Conservation (phyloP, 129 eudicot species). For the Centrapalus pauciflorus region DNA sequence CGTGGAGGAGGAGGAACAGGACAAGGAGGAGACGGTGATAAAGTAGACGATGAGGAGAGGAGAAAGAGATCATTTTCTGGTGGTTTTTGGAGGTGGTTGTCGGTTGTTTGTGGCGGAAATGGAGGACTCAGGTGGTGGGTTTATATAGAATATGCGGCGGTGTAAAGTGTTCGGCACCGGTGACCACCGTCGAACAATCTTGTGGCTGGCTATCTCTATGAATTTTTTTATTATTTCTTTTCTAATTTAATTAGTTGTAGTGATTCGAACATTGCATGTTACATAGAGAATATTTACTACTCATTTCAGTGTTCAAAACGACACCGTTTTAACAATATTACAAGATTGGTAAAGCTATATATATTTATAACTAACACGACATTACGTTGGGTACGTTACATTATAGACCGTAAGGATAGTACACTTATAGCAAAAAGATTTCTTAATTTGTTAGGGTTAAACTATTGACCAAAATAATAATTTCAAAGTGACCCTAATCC, state of each 20-base stretch:
- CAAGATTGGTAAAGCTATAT: too few relatives aligned
- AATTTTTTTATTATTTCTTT: neutral
- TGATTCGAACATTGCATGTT: constrained; percentile 9
- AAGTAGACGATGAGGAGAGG: neutral
- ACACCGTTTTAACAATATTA: too few relatives aligned
- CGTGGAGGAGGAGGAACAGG: constrained; percentile 14
- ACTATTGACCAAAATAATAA: too few relatives aligned
- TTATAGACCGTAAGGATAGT: too few relatives aligned
- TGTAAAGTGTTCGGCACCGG: constrained; percentile 19
- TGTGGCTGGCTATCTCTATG: neutral
- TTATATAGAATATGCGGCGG: constrained; percentile 14
- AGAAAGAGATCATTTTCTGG: constrained; percentile 2
- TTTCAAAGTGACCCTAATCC: too few relatives aligned
- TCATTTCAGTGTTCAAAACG: too few relatives aligned
- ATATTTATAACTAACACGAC: too few relatives aligned
- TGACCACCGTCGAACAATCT: constrained; percentile 3
- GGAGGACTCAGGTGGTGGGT: constrained; percentile 8
- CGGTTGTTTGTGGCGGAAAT: constrained; percentile 6
- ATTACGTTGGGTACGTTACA: too few relatives aligned
- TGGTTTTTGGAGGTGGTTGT: constrained; percentile 1
- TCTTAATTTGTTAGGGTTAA: too few relatives aligned
- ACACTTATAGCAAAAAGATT: too few relatives aligned
- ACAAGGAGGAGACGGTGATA: neutral
- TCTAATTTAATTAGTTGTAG: neutral
- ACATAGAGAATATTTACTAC: too few relatives aligned